These are phyloP conservation scores for Paratinospora sagittata DNA, from an alignment of 164 flowering plant genomes.

Conservation along the genomic window DNA sequence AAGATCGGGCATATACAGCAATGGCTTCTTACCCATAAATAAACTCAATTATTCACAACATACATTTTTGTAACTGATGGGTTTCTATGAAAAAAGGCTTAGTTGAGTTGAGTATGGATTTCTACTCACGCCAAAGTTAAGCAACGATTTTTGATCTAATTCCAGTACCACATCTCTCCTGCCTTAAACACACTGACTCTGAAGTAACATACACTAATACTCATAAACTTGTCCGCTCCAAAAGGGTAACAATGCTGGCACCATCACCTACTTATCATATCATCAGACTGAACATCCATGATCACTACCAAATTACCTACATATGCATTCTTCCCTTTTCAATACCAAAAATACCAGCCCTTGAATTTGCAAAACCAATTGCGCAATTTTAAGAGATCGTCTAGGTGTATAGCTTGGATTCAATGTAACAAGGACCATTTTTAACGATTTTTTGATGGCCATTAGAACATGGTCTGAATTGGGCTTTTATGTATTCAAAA, in stretches of 20 bases:
- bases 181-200: too few relatives aligned
- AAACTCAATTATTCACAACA: too few relatives aligned
- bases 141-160: too few relatives aligned
- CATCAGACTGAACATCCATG: background rate
- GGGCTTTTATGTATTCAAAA: background rate
- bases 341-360: background rate
- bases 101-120: too few relatives aligned
- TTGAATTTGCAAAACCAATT: background rate
- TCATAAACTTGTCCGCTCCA: background rate
- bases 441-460: background rate
- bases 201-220: too few relatives aligned
- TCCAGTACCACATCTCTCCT: too few relatives aligned
- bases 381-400: background rate
- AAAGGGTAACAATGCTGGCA: background rate
- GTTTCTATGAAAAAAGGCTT: too few relatives aligned
- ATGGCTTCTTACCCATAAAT: too few relatives aligned
- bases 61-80: too few relatives aligned
- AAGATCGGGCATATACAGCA: too few relatives aligned
- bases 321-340: background rate
- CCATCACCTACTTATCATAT: background rate
- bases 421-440: background rate
- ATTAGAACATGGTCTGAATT: background rate
- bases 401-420: background rate
- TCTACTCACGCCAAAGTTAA: too few relatives aligned
- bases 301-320: background rate